Evolutionary conservation across 306 rosid genomes (phyloP).

Genomic region (Lotus japonicus): DNA sequence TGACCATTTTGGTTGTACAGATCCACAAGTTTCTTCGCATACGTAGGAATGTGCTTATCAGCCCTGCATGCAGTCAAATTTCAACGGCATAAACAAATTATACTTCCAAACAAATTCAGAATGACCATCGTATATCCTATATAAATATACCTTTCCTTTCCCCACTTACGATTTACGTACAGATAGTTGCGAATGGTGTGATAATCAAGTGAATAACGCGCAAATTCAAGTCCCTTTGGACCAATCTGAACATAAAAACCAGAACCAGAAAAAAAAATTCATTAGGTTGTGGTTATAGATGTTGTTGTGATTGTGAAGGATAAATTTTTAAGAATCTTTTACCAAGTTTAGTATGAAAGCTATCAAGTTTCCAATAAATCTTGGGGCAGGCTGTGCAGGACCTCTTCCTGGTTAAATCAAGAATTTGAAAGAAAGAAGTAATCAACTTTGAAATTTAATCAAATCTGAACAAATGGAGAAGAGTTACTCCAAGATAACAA

Average conservation of each 20-base stretch:
- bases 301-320: not conserved
- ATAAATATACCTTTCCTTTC: slow-evolving; percentile 70
- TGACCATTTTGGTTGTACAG: slow-evolving; percentile 82
- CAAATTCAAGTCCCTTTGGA: slow-evolving; percentile 91
- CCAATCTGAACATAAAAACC: slow-evolving; percentile 52
- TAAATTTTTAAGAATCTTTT: slow-evolving; percentile 10
- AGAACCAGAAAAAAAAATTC: slow-evolving; percentile 13
- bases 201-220: slow-evolving; percentile 93
- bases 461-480: slow-evolving; percentile 2
- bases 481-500: not conserved
- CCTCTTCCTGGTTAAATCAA: slow-evolving; percentile 56
- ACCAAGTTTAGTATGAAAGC: slow-evolving; percentile 92
- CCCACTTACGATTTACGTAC: slow-evolving; percentile 69
- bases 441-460: not conserved
- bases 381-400: slow-evolving; percentile 91
- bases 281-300: not conserved
- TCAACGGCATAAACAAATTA: slow-evolving; percentile 7
- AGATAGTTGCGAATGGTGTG: slow-evolving; percentile 91
- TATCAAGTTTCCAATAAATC: slow-evolving; percentile 67
- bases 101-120: not conserved
- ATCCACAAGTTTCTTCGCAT: slow-evolving; percentile 83
- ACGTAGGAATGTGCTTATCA: slow-evolving; percentile 73
- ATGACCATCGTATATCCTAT: not conserved
- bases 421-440: not conserved
- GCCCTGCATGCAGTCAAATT: slow-evolving; percentile 59